Evolutionary conservation across 768 basidiomycete genomes (phyloP), one percentile per base, ranked within the genome.

Genomic region (Dentipellis fragilis): DNA sequence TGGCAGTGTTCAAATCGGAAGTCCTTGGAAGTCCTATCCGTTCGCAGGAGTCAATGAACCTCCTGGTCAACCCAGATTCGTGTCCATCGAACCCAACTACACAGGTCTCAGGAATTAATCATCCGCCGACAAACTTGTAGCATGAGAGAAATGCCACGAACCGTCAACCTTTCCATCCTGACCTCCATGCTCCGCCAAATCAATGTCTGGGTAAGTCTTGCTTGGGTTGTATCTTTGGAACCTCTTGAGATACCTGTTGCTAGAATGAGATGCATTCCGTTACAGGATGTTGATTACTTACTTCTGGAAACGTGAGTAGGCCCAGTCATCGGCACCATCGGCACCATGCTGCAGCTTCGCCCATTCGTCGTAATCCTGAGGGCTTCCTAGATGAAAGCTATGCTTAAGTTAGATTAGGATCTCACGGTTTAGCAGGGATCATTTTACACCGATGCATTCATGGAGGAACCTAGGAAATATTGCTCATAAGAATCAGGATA

Each of bases 311-410:
- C 78, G 73, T 38, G 75, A 66, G 73, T 77, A 82, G n/a, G 75
- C 68, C 86, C 86, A 88, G 3, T 73, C 70, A 9, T 76, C 68
- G 37, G 84, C 79, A 7, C 76, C 80, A 49, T 65, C 58, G 22
- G 14, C 16, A 10, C 22, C 48, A 17, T 67, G 65, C 14, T 72
- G 70, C 34, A 80, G 75, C 3, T 66, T 63, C 0, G 78, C 80
- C 77, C 83, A 86, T 65, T 86, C 78, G 59, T 87, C 80, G 54
- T 80, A 87, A 62, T 88, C 86, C 1, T 78, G 77, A 3, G 86
- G 84, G 22, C 81, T 73, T 17, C 83, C 83, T 23, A 77, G 79
- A 14, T 87, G 86, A 40, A 64, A 69, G 49, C 71, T 72, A 54
- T 17, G 38, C 29, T 29, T 29, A 3, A 29, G 29, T 29, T 29